Base-by-base conservation (phyloP, 805 yeast species). In the Candida cerambycidarum region DNA sequence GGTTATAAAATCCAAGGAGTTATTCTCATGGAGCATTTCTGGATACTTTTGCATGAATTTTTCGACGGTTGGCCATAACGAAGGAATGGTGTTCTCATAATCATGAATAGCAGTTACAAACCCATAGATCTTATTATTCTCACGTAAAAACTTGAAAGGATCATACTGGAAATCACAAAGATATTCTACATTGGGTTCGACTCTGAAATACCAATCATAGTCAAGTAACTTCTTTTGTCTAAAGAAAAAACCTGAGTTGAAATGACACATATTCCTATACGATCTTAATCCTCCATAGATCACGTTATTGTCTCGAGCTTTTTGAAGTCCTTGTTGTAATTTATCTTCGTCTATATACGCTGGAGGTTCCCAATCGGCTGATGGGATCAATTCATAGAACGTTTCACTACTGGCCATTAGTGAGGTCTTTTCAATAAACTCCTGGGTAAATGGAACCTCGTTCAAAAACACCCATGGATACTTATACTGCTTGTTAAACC, bases 221-320 rank as follows among this genome's bases (percentile, higher is more conserved):
- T 70, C 53, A 17, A 61, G 42, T 41, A 80, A 51, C 32, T 67
- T 65, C 23, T 70, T 67, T 46, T 79, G 68, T 36, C 68, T 67
- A 58, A 71, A 79, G 53, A 78, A 80, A 45, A 65, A 67, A 1
- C 93, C 93, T 7, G 83, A 73, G 61, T 84, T 83, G 64, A 80
- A 85, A 35, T 89, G 80, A 60, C 95, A 85, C 85, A 80, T 80
- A 56, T 77, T 78, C 39, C 83, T 55, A 53, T 80, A 80, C 11
- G 76, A 68, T 47, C 64, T 64, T n/a, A 68, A 61, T 9, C 66
- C 71, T 10, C 85, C 85, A 48, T 71, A 71, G 10, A 70, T 62
- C 5, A 71, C 60, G n/a, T 55, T 52, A 15, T 54, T 40, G 4
- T 33, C 15, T 18, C 37, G 41, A 5, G 66, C 55, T 19, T 59